Percentiles rank a stretch among this genome's conserved stretches.
These are phyloP conservation scores for Globisporangium polare DNA, from an alignment of 352 stramenopile genomes.

Conservation along the genomic window DNA sequence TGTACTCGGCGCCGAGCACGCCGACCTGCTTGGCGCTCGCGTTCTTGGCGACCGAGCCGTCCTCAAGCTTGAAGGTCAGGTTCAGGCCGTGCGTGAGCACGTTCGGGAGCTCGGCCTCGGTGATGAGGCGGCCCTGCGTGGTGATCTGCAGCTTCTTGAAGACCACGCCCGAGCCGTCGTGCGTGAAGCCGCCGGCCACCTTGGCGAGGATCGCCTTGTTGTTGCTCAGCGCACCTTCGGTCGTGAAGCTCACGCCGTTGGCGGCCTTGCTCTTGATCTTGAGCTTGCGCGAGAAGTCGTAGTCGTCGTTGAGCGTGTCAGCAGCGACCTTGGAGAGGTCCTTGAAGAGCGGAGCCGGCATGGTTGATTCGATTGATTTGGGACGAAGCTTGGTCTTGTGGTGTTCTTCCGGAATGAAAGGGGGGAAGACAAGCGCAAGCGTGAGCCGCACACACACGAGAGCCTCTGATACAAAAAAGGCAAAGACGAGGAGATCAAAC, in stretches of 20 bases:
- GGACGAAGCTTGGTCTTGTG: neutral
- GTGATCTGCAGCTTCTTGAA: conserved; percentile 88
- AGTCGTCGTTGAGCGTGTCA: conserved; percentile 72
- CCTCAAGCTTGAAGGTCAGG: conserved; percentile 82
- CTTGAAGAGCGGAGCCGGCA: conserved; percentile 74
- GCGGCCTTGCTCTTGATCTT: conserved; percentile 80
- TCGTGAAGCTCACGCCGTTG: conserved; percentile 76
- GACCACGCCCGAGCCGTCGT: conserved; percentile 54
- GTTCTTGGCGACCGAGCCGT: conserved; percentile 77
- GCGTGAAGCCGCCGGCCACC: conserved; percentile 73
- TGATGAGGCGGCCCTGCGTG: conserved; percentile 71
- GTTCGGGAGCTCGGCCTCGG: conserved; percentile 75
- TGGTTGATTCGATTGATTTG: conserved; percentile 29
- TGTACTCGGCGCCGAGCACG: conserved; percentile 77
- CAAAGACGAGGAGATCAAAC: neutral
- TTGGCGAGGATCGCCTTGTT: conserved; percentile 87
- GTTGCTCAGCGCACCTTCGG: conserved; percentile 61
- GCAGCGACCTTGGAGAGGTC: conserved; percentile 77
- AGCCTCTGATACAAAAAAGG: neutral
- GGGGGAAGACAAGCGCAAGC: conserved; percentile 9
- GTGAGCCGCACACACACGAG: conserved; percentile 23
- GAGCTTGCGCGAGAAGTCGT: conserved; percentile 76
- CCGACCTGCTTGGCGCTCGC: conserved; percentile 62
- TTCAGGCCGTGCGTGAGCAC: conserved; percentile 73
- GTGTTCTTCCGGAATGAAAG: conserved; percentile 11